phyloP scores from a whole-genome alignment of 768 basidiomycete genomes.

The Psilocybe cyanescens region DNA sequence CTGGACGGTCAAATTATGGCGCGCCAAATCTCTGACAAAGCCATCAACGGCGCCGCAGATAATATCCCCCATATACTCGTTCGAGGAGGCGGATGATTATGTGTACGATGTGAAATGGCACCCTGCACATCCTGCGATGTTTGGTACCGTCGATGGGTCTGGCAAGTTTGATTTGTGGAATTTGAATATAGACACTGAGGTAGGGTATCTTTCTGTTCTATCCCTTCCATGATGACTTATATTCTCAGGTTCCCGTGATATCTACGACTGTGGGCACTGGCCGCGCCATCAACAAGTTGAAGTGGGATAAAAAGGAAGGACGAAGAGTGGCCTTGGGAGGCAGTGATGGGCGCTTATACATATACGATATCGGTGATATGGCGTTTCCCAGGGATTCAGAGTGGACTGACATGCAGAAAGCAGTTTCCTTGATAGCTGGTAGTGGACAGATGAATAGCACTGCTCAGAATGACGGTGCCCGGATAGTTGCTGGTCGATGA shows the following conservation, averaged over 20 bases:
- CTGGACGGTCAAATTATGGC: slow-evolving; percentile 99
- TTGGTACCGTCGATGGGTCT: slow-evolving; percentile 92
- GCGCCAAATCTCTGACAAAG: slow-evolving; percentile 77
- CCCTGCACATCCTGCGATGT: slow-evolving; percentile 91
- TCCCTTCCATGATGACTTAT: neutral
- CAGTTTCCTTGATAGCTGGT: slow-evolving; percentile 72
- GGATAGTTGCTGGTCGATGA: slow-evolving; percentile 36
- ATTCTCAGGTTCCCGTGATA: neutral
- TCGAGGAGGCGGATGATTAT: slow-evolving; percentile 98
- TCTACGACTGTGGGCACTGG: slow-evolving; percentile 80
- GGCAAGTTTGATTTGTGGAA: slow-evolving; percentile 99
- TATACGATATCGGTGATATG: slow-evolving; percentile 95
- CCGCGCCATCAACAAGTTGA: slow-evolving; percentile 91
- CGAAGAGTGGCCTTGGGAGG: slow-evolving; percentile 89
- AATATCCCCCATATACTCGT: slow-evolving; percentile 85
- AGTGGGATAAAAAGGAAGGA: slow-evolving; percentile 95
- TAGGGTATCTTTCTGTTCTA: slow-evolving; percentile 38
- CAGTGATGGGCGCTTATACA: slow-evolving; percentile 89
- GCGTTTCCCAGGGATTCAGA: slow-evolving; percentile 87
- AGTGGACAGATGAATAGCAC: slow-evolving; percentile 52
- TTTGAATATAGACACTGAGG: slow-evolving; percentile 95
- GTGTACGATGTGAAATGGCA: slow-evolving; percentile 99
- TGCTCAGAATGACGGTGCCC: slow-evolving; percentile 31
- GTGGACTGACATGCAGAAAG: slow-evolving; percentile 93
- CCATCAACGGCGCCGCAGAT: slow-evolving; percentile 62